These are phyloP conservation scores for Zymoseptoria crescenta DNA, from an alignment of 2,329 filamentous ascomycete species.

Conservation along the genomic window DNA sequence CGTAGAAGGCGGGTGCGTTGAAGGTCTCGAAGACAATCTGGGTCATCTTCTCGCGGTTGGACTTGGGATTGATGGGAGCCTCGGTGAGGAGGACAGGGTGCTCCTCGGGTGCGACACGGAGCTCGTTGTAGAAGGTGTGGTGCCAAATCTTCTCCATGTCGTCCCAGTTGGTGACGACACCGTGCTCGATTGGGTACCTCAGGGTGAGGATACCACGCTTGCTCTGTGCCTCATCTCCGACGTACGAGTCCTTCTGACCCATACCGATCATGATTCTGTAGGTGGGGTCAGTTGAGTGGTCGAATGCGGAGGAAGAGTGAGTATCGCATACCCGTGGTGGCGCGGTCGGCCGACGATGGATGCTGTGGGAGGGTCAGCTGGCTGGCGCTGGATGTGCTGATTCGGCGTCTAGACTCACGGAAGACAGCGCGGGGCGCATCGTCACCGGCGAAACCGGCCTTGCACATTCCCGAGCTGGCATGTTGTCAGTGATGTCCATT, in stretches of 20 bases:
- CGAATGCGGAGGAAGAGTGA: slow-evolving; percentile 12
- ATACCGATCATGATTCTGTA: slow-evolving; percentile 99
- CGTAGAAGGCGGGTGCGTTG: slow-evolving; percentile 99
- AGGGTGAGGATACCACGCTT: slow-evolving; percentile 99
- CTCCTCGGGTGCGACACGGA: slow-evolving; percentile 99
- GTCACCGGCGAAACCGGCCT: slow-evolving; percentile 99
- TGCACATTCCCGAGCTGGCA: slow-evolving; percentile 98
- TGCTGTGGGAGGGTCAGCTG: slow-evolving; percentile 49
- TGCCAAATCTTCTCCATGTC: slow-evolving; percentile 99
- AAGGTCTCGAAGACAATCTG: slow-evolving; percentile 99
- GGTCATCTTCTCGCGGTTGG: slow-evolving; percentile 99
- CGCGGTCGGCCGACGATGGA: slow-evolving; percentile 99
- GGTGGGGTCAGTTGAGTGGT: slow-evolving; percentile 33
- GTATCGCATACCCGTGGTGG: slow-evolving; percentile 81
- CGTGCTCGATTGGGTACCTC: slow-evolving; percentile 99
- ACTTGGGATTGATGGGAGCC: slow-evolving; percentile 99
- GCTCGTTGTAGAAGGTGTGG: slow-evolving; percentile 99
- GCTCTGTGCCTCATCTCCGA: slow-evolving; percentile 99
- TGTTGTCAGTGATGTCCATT: slow-evolving; percentile 19
- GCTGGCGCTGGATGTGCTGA: slow-evolving; percentile 15
- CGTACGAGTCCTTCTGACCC: slow-evolving; percentile 99
- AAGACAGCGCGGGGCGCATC: slow-evolving; percentile 99
- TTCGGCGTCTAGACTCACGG: slow-evolving; percentile 65
- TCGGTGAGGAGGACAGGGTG: slow-evolving; percentile 98
- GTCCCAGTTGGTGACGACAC: slow-evolving; percentile 99